These are phyloP conservation scores for Mimosa bimucronata DNA, from an alignment of 306 rosid genomes.

Conservation along the genomic window DNA sequence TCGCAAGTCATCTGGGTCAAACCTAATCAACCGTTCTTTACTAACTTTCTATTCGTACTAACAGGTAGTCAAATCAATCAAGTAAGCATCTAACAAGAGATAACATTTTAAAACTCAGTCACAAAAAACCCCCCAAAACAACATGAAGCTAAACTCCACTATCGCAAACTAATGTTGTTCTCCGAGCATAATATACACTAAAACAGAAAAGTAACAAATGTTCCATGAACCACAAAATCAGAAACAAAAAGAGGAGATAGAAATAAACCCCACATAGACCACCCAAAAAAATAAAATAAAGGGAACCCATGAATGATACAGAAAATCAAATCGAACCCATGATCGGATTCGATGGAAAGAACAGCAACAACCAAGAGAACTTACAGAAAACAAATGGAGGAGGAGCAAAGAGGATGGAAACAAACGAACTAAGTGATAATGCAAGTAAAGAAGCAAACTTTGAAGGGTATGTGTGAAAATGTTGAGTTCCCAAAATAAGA, in stretches of 20 bases:
- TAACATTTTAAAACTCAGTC: not conserved
- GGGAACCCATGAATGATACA: not conserved
- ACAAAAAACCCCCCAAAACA: not conserved
- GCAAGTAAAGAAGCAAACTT: not conserved
- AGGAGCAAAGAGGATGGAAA: not conserved
- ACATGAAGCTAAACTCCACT: not conserved
- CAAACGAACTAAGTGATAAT: not conserved
- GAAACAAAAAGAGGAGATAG: not conserved
- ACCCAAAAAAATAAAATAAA: not conserved
- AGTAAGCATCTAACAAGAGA: not conserved
- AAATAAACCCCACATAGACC: not conserved
- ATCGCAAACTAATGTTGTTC: not conserved
- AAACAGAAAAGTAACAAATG: not conserved
- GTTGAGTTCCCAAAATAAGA: not conserved
- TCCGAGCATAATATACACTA: not conserved
- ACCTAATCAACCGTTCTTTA: not conserved
- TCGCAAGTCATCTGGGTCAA: not conserved
- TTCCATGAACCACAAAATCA: not conserved
- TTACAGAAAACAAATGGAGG: not conserved
- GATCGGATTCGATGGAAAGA: slow-evolving; percentile 9
- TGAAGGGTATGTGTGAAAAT: not conserved
- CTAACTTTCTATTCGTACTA: not conserved
- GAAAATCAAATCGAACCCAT: slow-evolving; percentile 1
- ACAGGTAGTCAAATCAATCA: slow-evolving; percentile 10
- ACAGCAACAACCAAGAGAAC: not conserved